phyloP scores from a whole-genome alignment of 2,329 filamentous ascomycete species.

The Acephala macrosclerotiorum region DNA sequence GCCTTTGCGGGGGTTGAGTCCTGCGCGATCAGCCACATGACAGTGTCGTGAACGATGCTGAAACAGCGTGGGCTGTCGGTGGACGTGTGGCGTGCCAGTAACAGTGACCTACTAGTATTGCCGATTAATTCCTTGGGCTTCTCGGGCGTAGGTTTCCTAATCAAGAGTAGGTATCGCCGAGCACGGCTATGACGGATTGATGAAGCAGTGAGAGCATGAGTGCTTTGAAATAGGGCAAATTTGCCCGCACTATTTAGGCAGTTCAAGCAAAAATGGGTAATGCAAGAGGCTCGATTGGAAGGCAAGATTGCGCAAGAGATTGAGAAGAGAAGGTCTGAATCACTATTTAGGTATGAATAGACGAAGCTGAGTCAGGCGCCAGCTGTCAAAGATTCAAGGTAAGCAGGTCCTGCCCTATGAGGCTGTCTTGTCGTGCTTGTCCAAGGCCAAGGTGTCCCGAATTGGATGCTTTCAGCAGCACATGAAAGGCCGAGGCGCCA shows the following conservation, averaged over 20 bases:
- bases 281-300: slow-evolving; percentile 1
- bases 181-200: slow-evolving; percentile 11
- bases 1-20: slow-evolving; percentile 13
- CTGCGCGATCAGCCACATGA: slow-evolving; percentile 8
- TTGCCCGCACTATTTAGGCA: neutral
- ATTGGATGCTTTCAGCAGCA: neutral
- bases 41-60: neutral
- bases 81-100: neutral
- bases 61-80: neutral
- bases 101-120: neutral
- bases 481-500: neutral
- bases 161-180: neutral
- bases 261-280: neutral
- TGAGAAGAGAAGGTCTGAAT: slow-evolving; percentile 7
- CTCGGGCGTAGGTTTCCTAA: slow-evolving; percentile 7
- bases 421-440: neutral
- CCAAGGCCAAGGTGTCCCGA: neutral
- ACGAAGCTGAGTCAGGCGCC: neutral
- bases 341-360: neutral
- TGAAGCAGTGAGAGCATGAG: neutral
- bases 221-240: neutral
- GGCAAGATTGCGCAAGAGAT: neutral
- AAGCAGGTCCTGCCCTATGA: neutral
- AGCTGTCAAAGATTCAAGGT: neutral
- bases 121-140: slow-evolving; percentile 7